These are phyloP conservation scores for Pelargonium citronellum DNA, from an alignment of 441 rosid genomes.

Conservation along the genomic window DNA sequence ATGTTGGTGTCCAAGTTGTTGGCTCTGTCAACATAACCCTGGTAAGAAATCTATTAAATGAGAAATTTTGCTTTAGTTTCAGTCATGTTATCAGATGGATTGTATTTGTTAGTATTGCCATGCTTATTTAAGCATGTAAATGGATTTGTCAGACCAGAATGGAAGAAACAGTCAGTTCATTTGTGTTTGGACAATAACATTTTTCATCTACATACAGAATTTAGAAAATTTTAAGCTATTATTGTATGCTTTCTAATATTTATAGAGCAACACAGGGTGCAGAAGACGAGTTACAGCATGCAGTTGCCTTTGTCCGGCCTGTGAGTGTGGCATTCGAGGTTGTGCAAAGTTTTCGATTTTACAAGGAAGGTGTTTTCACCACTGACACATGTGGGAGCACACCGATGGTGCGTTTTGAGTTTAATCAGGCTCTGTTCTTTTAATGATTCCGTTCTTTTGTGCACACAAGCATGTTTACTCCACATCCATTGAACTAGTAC, in stretches of 20 bases:
- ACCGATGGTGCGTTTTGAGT: conserved; percentile 52
- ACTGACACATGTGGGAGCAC: conserved; percentile 57
- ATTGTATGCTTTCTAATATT: conserved; percentile 2
- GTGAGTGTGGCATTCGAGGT: conserved; percentile 89
- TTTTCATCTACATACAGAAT: background rate
- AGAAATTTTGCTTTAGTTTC: background rate
- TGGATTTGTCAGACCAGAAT: too few species aligned
- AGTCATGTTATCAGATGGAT: too few species aligned
- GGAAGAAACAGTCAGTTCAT: too few species aligned
- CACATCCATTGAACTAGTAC: too few species aligned
- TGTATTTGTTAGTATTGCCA: too few species aligned
- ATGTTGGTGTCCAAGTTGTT: conserved; percentile 59
- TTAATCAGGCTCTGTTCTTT: conserved; percentile 1
- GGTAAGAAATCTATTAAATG: conserved; percentile 33
- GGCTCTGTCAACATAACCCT: conserved; percentile 73
- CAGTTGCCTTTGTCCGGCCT: conserved; percentile 75
- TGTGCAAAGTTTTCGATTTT: conserved; percentile 49
- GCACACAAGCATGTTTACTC: too few species aligned
- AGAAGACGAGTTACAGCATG: conserved; percentile 81
- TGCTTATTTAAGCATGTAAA: too few species aligned
- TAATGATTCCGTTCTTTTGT: too few species aligned
- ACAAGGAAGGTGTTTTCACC: conserved; percentile 76
- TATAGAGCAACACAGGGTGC: conserved; percentile 52
- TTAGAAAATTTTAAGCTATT: background rate
- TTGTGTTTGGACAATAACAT: too few species aligned